Conservation (phyloP, 2,329 filamentous ascomycete species). For the Ophiostoma piceae region DNA sequence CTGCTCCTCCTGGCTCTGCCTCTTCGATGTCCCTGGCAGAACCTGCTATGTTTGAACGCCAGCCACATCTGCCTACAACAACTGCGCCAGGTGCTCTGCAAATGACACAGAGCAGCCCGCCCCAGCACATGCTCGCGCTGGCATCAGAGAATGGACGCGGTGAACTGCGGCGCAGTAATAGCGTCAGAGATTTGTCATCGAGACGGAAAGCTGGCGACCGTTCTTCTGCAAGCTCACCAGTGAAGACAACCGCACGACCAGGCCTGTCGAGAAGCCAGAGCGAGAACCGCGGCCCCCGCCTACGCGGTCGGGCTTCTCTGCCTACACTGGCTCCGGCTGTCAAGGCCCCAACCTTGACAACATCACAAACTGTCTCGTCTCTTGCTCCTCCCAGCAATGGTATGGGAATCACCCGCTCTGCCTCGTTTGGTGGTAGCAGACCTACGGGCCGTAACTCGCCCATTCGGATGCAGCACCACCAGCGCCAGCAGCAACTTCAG, state of each 20-base stretch:
- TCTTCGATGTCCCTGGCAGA: slow-evolving; percentile 18
- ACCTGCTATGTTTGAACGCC: slow-evolving; percentile 27
- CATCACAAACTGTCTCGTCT: slow-evolving; percentile 11
- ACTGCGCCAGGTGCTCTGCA: slow-evolving; percentile 26
- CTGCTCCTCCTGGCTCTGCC: slow-evolving; percentile 21
- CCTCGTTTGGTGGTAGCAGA: slow-evolving; percentile 35
- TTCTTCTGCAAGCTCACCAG: slow-evolving; percentile 45
- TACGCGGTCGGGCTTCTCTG: slow-evolving; percentile 38
- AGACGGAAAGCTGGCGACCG: slow-evolving; percentile 41
- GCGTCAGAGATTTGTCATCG: slow-evolving; percentile 41
- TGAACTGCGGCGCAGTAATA: slow-evolving; percentile 44
- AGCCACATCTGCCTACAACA: slow-evolving; percentile 29
- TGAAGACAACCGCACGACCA: slow-evolving; percentile 45
- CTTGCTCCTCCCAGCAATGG: slow-evolving; percentile 24
- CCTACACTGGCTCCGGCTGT: slow-evolving; percentile 46
- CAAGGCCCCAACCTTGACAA: slow-evolving; percentile 31
- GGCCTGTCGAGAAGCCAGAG: slow-evolving; percentile 52
- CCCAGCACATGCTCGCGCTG: slow-evolving; percentile 29
- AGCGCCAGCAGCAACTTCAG: slow-evolving; percentile 20
- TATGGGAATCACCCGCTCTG: slow-evolving; percentile 36
- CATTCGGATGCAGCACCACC: slow-evolving; percentile 44
- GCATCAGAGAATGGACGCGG: slow-evolving; percentile 33
- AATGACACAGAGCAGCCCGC: slow-evolving; percentile 30
- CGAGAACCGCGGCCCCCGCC: slow-evolving; percentile 47
- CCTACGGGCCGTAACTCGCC: slow-evolving; percentile 48